Base-by-base conservation (phyloP, 1,284 basidiomycete genomes). In the Trametes polyzona region DNA sequence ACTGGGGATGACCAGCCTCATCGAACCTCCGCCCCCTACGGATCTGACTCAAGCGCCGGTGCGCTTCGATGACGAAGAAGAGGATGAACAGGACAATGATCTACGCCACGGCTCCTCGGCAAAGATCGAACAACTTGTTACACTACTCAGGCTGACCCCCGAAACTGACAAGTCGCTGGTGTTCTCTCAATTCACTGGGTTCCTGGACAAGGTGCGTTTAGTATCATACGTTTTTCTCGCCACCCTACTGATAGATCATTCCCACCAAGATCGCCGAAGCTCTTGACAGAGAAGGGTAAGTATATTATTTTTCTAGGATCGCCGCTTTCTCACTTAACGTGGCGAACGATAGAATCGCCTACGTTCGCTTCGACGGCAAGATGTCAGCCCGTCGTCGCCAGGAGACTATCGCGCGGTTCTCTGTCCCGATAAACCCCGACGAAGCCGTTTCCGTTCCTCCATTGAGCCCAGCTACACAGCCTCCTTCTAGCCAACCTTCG, bases 131-230 rank as follows among this genome's bases (percentile, higher is more conserved):
- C 91, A 93, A 66, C 76, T 95, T 14, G 70, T 93, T 26, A 80
- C 88, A 47, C 80, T 94, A 46, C 77, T 95, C 46, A 77, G 82
- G 58, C 72, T 92, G 14, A 90, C 86, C 11, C 88, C 90, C 0
- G 61, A 67, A 3, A 81, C 78, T 5, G 90, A 93, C 63, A 95
- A 95, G 71, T 88, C 88, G 1, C 76, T 95, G 1, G 90, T 93
- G 1, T 94, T 94, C 66, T 92, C 88, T 2, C 92, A 93, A 65
- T 95, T 94, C 66, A 95, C 92, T 1, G 83, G 85, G 2, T 94
- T 93, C 73, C 72, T 94, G 57, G 88, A 92, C 72, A 88, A 90
- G 76, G 90, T 88, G 58, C 49, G 72, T 33, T n/a, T 17, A 8
- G 39, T 8, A 16, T 36, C 11, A 4, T 2, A 36, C 4, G 12